Conservation (phyloP, 2,329 filamentous ascomycete species). For the Talaromyces sp. region DNA sequence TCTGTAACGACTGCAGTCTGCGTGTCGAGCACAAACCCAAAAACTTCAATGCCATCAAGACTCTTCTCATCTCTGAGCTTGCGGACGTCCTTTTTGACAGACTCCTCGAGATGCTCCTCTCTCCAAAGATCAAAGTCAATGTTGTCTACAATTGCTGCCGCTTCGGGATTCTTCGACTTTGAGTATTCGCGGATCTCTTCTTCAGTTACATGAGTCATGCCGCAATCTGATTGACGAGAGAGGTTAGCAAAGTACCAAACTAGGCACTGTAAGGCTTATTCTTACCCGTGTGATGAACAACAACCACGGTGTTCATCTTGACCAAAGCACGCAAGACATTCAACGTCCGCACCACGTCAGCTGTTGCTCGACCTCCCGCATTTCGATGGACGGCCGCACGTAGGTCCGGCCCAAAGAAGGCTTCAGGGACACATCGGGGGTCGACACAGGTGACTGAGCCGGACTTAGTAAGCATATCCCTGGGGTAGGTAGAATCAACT, state of each 20-base stretch:
- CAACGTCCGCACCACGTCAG: slow-evolving; percentile 5
- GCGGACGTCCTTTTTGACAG: slow-evolving; percentile 2
- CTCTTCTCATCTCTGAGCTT: slow-evolving; percentile 6
- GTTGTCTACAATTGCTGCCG: slow-evolving; percentile 2
- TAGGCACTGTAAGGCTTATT: background rate
- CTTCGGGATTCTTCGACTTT: background rate
- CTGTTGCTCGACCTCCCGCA: slow-evolving; percentile 9
- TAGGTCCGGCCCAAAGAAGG: slow-evolving; percentile 3
- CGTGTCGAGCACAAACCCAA: slow-evolving; percentile 1
- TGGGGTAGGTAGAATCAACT: background rate
- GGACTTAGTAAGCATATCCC: background rate
- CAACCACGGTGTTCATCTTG: background rate
- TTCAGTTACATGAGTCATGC: background rate
- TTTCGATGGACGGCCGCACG: background rate
- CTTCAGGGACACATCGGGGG: slow-evolving; percentile 8
- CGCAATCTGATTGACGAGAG: background rate
- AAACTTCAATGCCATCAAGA: background rate
- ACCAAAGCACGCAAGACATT: background rate
- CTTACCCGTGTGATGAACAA: slow-evolving; percentile 9
- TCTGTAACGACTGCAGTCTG: slow-evolving; percentile 11
- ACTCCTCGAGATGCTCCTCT: background rate
- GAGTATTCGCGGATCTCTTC: slow-evolving; percentile 3
- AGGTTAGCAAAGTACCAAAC: background rate
- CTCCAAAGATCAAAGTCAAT: slow-evolving; percentile 5
- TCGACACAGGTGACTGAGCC: slow-evolving; percentile 9